These are phyloP conservation scores for Hemileccinum impolitum DNA, from an alignment of 768 basidiomycete species.

Conservation along the genomic window DNA sequence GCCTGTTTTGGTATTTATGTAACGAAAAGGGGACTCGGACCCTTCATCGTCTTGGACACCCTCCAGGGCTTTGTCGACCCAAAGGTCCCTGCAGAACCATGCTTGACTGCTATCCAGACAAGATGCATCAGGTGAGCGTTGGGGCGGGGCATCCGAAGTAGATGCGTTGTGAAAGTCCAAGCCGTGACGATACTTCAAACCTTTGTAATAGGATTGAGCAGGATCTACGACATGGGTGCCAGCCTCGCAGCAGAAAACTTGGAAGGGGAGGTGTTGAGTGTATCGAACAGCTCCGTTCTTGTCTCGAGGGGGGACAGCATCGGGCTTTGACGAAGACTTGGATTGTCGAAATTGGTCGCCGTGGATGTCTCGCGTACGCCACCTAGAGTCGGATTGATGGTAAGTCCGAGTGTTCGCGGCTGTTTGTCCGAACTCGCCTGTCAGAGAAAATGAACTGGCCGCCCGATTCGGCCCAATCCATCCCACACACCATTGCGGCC, in stretches of 20 bases:
- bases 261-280: constrained; percentile 91
- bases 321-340: constrained; percentile 86
- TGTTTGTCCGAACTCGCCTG: constrained; percentile 49
- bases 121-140: constrained; percentile 72
- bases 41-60: constrained; percentile 57
- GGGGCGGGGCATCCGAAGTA: constrained; percentile 47
- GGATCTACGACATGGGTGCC: constrained; percentile 98
- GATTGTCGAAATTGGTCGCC: constrained; percentile 98
- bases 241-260: constrained; percentile 98
- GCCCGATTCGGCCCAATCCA: constrained; percentile 99
- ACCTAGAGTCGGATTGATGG: constrained; percentile 43
- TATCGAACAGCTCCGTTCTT: constrained; percentile 77
- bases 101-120: constrained; percentile 97
- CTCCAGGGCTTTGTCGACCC: constrained; percentile 84
- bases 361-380: constrained; percentile 96
- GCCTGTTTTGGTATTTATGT: constrained; percentile 10
- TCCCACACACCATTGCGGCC: constrained; percentile 99
- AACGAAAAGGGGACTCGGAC: constrained; percentile 12
- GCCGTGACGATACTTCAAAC: constrained; percentile 81
- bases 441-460: constrained; percentile 98
- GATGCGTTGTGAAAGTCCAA: constrained; percentile 79
- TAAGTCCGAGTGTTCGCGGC: neutral
- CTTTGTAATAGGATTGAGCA: constrained; percentile 91
- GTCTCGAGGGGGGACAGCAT: constrained; percentile 92
- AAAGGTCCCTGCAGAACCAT: constrained; percentile 97